Conservation (phyloP, 257 asterid genomes). For the Scutellaria galericulata region DNA sequence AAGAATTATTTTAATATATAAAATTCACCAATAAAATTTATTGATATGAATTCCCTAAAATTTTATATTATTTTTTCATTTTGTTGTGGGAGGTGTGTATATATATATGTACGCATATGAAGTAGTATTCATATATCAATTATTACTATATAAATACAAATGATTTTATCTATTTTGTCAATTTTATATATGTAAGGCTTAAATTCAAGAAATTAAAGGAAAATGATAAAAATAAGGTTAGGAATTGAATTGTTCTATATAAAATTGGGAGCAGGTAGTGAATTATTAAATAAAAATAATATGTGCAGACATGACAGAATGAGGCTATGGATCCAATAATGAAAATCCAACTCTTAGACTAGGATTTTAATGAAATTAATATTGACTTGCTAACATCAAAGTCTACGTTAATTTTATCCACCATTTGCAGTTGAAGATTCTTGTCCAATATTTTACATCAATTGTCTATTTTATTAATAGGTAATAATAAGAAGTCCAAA, state of each 20-base stretch:
- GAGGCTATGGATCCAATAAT: slow-evolving; percentile 28
- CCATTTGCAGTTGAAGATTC: slow-evolving; percentile 31
- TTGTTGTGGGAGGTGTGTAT: too few relatives aligned
- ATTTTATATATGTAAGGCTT: too few relatives aligned
- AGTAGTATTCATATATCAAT: too few relatives aligned
- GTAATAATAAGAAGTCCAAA: slow-evolving; percentile 9
- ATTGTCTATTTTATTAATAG: slow-evolving; percentile 8
- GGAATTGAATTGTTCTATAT: not conserved
- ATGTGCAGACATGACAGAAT: slow-evolving; percentile 20
- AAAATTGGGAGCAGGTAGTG: not conserved
- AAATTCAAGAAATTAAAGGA: not conserved
- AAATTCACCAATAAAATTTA: too few relatives aligned
- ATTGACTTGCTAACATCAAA: slow-evolving; percentile 43
- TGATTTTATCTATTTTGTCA: not conserved
- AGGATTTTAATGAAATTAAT: slow-evolving; percentile 25
- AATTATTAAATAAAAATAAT: not conserved
- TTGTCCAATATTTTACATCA: slow-evolving; percentile 16
- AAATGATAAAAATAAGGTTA: not conserved
- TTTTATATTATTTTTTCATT: too few relatives aligned
- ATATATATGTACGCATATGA: too few relatives aligned
- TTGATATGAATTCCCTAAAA: too few relatives aligned
- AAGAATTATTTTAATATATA: too few relatives aligned
- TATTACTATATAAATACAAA: too few relatives aligned
- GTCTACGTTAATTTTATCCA: slow-evolving; percentile 31
- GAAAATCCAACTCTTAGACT: slow-evolving; percentile 28